Conservation (phyloP, 371 early-diverging fungal genomes). For the Mucor ambiguus region DNA sequence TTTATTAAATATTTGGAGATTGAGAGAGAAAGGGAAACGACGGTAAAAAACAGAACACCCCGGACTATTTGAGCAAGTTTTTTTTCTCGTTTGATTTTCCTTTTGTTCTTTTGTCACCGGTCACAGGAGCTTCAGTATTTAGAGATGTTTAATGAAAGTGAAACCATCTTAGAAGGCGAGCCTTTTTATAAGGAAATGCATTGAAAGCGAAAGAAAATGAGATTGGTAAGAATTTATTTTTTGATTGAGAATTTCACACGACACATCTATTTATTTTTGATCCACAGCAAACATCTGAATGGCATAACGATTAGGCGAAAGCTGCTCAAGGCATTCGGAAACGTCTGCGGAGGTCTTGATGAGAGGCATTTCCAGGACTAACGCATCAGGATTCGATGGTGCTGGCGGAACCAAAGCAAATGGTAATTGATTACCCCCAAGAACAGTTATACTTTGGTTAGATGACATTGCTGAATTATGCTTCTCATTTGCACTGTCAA, state of each 20-base stretch:
- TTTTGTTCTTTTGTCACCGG: neutral
- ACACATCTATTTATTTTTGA: neutral
- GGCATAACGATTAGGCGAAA: slow-evolving; percentile 6
- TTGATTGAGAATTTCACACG: slow-evolving; percentile 3
- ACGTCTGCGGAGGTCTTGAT: neutral
- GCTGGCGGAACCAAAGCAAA: neutral
- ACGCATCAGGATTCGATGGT: neutral
- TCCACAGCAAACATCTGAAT: neutral
- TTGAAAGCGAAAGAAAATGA: neutral
- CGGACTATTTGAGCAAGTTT: neutral
- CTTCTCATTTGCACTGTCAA: too few relatives aligned
- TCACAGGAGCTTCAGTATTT: neutral
- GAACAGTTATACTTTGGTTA: too few relatives aligned
- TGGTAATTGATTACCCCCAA: neutral
- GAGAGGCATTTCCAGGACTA: neutral
- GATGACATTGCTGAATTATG: too few relatives aligned
- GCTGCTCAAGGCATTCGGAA: neutral
- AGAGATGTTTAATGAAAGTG: neutral
- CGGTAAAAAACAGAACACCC: slow-evolving; percentile 11
- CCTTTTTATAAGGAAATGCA: neutral
- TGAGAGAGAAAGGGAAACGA: neutral
- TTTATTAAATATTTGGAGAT: neutral
- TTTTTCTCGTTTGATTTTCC: neutral
- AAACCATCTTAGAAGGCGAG: neutral
- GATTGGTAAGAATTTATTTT: slow-evolving; percentile 4